Base-by-base conservation (phyloP, 257 asterid genomes). In the Primulina eburnea region DNA sequence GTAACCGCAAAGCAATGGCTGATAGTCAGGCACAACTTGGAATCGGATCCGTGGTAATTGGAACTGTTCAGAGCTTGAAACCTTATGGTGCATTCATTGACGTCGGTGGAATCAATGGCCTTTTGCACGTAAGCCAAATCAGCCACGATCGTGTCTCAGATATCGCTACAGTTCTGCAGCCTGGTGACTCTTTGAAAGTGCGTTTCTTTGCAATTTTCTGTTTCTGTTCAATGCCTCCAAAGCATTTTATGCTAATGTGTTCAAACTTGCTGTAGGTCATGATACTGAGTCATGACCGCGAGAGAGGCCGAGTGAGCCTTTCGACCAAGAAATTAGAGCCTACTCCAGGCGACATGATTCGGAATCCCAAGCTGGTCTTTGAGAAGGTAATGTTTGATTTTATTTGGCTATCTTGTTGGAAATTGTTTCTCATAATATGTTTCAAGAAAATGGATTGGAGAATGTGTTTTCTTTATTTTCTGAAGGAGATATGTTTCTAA, bases 81-180 rank as follows among this genome's bases (percentile, higher is more conserved):
- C 97, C 99, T 6, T 93, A 93, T 70, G 99, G 99, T 67, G 99
- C 99, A 43, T 93, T 93, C 81, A 93, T 93, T 40, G 99, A 93
- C 75, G 87, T 93, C 28, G 99, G 99, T 67, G 97, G 99, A 40
- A 88, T 89, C 70, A 90, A 87, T 65, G 99, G 99, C 21, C 97
- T 93, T 70, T 80, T 93, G 75, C 99, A 93, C 65, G 96, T 90
- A 63, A 93, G 97, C 83, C 96, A 90, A 81, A 90, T 93, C 70
- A 93, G 99, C 73, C 97, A 90, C 37, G 99, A 93, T 38, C 96
- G 97, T 60, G 96, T 93, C 70, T 82, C 99, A 10, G 95, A 92
- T 76, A 88, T 92, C 55, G 89, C 88, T 28, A 89, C 95, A 6
- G 96, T 93, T 74, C 96, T 93, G 75, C 97, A 89, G 80, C 96